These are phyloP conservation scores for Auricularia sp. DNA, from an alignment of 768 basidiomycete genomes.

Conservation along the genomic window DNA sequence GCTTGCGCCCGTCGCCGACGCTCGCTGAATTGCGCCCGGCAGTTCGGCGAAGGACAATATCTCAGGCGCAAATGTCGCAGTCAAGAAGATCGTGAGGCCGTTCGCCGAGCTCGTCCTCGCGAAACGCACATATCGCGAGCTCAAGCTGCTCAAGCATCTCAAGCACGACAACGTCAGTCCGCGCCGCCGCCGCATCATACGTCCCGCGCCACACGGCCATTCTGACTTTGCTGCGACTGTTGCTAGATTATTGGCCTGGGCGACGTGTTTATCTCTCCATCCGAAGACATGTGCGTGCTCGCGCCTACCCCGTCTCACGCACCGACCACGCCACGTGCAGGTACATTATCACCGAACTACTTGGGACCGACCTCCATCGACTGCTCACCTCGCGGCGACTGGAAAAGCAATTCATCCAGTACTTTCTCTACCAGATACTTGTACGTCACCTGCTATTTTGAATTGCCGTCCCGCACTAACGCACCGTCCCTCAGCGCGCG, in stretches of 20 bases:
- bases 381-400: slow-evolving; percentile 94
- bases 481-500: slow-evolving; percentile 45
- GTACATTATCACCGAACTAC: slow-evolving; percentile 63
- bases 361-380: slow-evolving; percentile 86
- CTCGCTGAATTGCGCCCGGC: not conserved
- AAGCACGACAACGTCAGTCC: slow-evolving; percentile 11
- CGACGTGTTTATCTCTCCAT: slow-evolving; percentile 31
- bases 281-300: slow-evolving; percentile 20
- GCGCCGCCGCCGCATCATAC: slow-evolving; percentile 11
- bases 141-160: slow-evolving; percentile 26
- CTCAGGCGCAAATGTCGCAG: slow-evolving; percentile 32
- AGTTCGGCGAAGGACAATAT: slow-evolving; percentile 31
- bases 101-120: slow-evolving; percentile 39
- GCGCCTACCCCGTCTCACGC: not conserved
- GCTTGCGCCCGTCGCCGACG: not conserved
- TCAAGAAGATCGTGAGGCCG: slow-evolving; percentile 37
- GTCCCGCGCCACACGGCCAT: not conserved
- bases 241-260: slow-evolving; percentile 34
- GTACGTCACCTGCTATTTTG: slow-evolving; percentile 33
- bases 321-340: slow-evolving; percentile 12
- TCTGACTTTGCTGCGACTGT: slow-evolving; percentile 11
- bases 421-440: slow-evolving; percentile 89
- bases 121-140: slow-evolving; percentile 33
- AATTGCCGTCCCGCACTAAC: not conserved
- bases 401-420: slow-evolving; percentile 99